Percentiles rank a stretch among this genome's conserved stretches.
Conservation (phyloP, 768 basidiomycete genomes). For the Mycena albidolilacea region DNA sequence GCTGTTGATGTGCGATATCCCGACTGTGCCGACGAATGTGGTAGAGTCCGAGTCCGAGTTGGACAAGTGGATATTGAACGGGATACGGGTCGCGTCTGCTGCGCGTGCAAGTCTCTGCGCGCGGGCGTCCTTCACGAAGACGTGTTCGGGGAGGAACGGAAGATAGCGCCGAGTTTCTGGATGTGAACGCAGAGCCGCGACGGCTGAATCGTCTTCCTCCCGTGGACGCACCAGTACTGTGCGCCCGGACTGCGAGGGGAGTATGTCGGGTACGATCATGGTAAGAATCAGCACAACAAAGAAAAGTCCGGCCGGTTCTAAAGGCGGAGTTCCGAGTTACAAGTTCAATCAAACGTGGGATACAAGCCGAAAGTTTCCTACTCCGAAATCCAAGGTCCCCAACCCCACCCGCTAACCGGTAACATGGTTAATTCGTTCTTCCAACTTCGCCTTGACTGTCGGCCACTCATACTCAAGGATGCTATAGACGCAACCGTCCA, state of each 20-base stretch:
- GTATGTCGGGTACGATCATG: not conserved
- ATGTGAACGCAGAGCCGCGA: constrained; percentile 55
- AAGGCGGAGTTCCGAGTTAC: not conserved
- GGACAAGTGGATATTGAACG: constrained; percentile 52
- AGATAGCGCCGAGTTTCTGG: constrained; percentile 56
- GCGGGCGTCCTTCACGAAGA: constrained; percentile 54
- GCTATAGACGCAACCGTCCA: constrained; percentile 57
- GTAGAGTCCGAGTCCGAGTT: constrained; percentile 29
- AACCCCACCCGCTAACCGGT: too few relatives aligned
- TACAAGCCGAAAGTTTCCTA: too few relatives aligned
- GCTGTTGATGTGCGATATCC: constrained; percentile 56
- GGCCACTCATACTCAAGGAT: constrained; percentile 62
- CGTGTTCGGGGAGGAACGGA: constrained; percentile 54
- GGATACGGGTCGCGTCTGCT: constrained; percentile 49
- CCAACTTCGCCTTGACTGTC: constrained; percentile 43
- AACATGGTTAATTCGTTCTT: constrained; percentile 18
- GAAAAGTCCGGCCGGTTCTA: not conserved
- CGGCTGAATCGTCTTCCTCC: constrained; percentile 52
- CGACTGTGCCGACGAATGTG: constrained; percentile 55
- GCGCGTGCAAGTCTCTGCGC: constrained; percentile 54
- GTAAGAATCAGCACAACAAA: not conserved
- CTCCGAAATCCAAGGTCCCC: too few relatives aligned
- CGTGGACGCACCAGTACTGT: constrained; percentile 54
- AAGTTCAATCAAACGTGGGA: too few relatives aligned
- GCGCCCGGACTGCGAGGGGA: constrained; percentile 44